phyloP scores from a whole-genome alignment of 148 eudicot genomes.

The Rhododendron ovatum region DNA sequence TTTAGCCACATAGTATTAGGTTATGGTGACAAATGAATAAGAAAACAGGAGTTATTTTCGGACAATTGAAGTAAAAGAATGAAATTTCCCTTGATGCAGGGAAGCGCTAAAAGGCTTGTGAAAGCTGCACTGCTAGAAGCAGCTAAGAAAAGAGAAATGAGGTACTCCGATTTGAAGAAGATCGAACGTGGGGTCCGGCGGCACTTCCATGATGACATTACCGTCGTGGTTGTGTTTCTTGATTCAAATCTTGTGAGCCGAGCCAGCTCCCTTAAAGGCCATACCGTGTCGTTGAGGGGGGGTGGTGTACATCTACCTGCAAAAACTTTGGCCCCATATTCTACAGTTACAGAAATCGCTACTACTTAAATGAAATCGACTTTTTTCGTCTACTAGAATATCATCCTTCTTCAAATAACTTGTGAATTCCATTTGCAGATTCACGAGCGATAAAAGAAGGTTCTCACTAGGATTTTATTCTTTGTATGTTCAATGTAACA shows the following conservation, averaged over 20 bases:
- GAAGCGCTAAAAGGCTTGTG: slow-evolving; percentile 51
- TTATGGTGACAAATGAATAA: background rate
- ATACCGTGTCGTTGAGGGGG: slow-evolving; percentile 47
- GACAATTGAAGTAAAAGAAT: background rate
- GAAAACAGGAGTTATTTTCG: background rate
- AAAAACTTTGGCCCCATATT: slow-evolving; percentile 36
- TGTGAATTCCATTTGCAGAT: background rate
- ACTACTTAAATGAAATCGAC: slow-evolving; percentile 9
- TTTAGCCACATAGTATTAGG: background rate
- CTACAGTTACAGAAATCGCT: slow-evolving; percentile 23
- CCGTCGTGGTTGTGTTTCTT: slow-evolving; percentile 49
- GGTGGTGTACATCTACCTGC: slow-evolving; percentile 40
- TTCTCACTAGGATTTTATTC: slow-evolving; percentile 18
- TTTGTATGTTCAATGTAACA: slow-evolving; percentile 21
- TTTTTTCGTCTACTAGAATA: background rate
- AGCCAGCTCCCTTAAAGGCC: slow-evolving; percentile 42
- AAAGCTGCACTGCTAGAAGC: slow-evolving; percentile 60
- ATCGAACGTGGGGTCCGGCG: slow-evolving; percentile 67
- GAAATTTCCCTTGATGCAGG: slow-evolving; percentile 28
- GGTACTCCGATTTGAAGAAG: slow-evolving; percentile 62
- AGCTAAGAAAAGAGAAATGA: slow-evolving; percentile 70
- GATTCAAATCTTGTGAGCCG: slow-evolving; percentile 48
- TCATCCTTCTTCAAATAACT: background rate
- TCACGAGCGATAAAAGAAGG: background rate
- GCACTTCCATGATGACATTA: slow-evolving; percentile 65